phyloP scores from a whole-genome alignment of 768 basidiomycete species.

The Tricholoma hemisulphureum region DNA sequence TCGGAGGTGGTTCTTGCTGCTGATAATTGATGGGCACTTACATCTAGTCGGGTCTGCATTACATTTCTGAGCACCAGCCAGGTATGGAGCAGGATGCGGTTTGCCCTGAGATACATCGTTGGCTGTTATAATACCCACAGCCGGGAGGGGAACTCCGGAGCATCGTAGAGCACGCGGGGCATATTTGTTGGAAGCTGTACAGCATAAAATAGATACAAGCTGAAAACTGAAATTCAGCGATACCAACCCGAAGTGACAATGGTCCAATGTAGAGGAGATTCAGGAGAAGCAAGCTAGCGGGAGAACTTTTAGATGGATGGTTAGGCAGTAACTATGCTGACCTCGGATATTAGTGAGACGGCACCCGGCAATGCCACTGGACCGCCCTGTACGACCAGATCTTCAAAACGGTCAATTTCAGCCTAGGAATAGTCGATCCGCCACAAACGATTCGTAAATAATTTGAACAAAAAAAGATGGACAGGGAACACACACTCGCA shows the following conservation, averaged over 20 bases:
- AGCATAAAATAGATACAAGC: conserved; percentile 1
- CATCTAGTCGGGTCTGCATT: conserved; percentile 58
- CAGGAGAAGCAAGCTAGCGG: conserved; percentile 27
- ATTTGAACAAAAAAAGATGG: not conserved
- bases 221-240: conserved; percentile 7
- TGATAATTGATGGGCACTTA: conserved; percentile 24
- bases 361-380: conserved; percentile 70
- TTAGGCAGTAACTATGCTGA: conserved; percentile 22
- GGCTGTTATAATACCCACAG: conserved; percentile 66
- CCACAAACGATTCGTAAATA: not conserved
- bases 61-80: conserved; percentile 67
- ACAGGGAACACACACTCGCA: conserved; percentile 44
- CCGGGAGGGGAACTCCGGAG: conserved; percentile 59
- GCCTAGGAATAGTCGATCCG: conserved; percentile 34
- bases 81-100: conserved; percentile 87
- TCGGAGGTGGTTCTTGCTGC: not conserved
- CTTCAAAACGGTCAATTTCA: conserved; percentile 77
- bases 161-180: conserved; percentile 64
- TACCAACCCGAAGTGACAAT: conserved; percentile 76
- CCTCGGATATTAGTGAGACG: conserved; percentile 51
- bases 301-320: not conserved
- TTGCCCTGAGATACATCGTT: conserved; percentile 73
- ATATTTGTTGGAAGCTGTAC: conserved; percentile 69
- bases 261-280: conserved; percentile 57
- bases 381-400: conserved; percentile 64